These are phyloP conservation scores for Vaccinium corymbosum DNA, from an alignment of 148 eudicot genomes.

Conservation along the genomic window DNA sequence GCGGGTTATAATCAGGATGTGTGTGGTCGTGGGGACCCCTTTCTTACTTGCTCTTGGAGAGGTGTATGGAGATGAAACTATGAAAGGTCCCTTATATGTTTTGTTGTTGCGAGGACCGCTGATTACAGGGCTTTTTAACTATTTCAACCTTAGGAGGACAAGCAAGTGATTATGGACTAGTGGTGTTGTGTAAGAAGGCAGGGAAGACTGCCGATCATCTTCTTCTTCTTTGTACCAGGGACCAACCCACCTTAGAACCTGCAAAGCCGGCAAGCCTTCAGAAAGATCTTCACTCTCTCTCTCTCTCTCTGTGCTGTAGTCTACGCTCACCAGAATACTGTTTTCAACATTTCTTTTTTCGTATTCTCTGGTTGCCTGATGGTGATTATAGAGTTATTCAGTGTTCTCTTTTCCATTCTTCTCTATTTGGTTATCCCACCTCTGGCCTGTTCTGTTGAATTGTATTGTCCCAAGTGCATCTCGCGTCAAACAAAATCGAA, in stretches of 20 bases:
- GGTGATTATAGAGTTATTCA: neutral
- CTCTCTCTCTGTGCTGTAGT: neutral
- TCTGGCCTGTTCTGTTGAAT: neutral
- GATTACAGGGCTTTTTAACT: neutral
- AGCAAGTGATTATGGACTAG: neutral
- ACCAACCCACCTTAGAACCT: neutral
- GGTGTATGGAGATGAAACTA: neutral
- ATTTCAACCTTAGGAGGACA: neutral
- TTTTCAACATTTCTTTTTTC: neutral
- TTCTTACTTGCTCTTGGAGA: neutral
- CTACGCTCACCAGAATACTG: neutral
- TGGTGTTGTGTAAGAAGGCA: neutral
- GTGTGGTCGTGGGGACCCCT: neutral
- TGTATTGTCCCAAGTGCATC: neutral
- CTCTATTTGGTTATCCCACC: neutral
- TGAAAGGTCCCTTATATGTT: neutral
- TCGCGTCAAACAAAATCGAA: neutral
- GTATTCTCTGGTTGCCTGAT: neutral
- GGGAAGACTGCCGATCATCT: neutral
- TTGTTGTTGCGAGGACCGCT: neutral
- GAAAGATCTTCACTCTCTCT: neutral
- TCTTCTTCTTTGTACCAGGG: neutral
- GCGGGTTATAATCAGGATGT: neutral
- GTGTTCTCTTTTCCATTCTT: neutral
- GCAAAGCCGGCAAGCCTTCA: neutral